These are phyloP conservation scores for Aphanocladium album DNA, from an alignment of 2,329 filamentous ascomycete genomes.

Conservation along the genomic window DNA sequence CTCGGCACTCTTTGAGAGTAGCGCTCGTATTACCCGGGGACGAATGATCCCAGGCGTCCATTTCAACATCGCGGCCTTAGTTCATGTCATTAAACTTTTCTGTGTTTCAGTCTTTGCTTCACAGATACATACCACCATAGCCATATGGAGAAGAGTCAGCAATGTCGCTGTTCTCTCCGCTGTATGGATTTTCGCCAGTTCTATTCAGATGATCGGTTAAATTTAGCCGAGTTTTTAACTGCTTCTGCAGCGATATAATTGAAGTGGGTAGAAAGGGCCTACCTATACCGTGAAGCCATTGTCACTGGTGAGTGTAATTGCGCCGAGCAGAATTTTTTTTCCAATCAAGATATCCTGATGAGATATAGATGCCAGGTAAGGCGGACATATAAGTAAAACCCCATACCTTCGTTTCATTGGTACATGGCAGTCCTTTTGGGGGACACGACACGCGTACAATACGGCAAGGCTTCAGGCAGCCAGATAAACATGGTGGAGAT, in stretches of 20 bases:
- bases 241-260: neutral
- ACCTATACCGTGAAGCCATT: neutral
- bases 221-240: neutral
- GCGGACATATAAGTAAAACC: neutral
- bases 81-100: neutral
- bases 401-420: neutral
- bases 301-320: neutral
- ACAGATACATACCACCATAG: neutral
- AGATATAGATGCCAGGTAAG: neutral
- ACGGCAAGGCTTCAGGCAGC: neutral
- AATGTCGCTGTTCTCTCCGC: neutral
- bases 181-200: neutral
- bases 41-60: neutral
- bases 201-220: neutral
- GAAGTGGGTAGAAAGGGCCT: neutral
- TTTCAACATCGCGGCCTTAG: neutral
- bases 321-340: neutral
- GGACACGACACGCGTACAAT: neutral
- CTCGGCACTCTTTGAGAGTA: neutral
- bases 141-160: neutral
- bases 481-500: neutral
- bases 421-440: neutral
- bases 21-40: neutral
- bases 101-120: slow-evolving; percentile 25
- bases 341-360: too few relatives aligned